Base-by-base conservation (phyloP, 495 filamentous ascomycete species). In the Talaromyces adpressus region DNA sequence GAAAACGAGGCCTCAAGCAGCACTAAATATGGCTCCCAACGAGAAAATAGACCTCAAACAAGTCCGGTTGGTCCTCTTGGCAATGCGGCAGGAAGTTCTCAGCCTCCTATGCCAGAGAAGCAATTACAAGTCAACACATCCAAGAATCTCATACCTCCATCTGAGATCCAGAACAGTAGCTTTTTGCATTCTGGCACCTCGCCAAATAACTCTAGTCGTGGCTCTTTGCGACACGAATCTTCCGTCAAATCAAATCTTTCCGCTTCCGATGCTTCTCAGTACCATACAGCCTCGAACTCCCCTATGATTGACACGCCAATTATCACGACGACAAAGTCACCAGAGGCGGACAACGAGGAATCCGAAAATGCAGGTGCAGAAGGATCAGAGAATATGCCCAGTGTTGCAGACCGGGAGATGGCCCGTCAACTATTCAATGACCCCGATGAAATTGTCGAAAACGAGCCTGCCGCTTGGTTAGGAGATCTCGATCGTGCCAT, bases 381-480 rank as follows among this genome's bases (percentile, higher is more conserved):
- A 4, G 53, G 64, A 18, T 9, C 69, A 12, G 66, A 73, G 22
- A 69, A 77, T 58, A 64, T 71, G 32, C 81, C 84, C 4, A 88
- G 82, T 0, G 80, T 81, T 36, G 63, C 67, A 32, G 90, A 93
- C 59, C 79, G 83, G 20, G 85, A 89, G 65, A 85, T 87, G 67
- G 94, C 94, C 0, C 84, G 85, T 66, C 88, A 86, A 71, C 88
- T 98, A 4, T 98, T 84, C 69, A 86, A 92, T 39, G 91, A 91
- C n/a, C 87, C 91, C 64, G 91, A 96, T 67, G 84, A 89, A 62
- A 86, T 90, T 61, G 87, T 92, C 23, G 79, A 79, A 4, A 92
- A 89, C 70, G 86, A 88, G 16, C 84, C 87, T 64, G 91, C 93
- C 18, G 86, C 91, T 52, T 96, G 92, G 90, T 86, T 99, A 69